phyloP scores from a whole-genome alignment of 805 yeast genomes.

The Candida gorgasii region DNA sequence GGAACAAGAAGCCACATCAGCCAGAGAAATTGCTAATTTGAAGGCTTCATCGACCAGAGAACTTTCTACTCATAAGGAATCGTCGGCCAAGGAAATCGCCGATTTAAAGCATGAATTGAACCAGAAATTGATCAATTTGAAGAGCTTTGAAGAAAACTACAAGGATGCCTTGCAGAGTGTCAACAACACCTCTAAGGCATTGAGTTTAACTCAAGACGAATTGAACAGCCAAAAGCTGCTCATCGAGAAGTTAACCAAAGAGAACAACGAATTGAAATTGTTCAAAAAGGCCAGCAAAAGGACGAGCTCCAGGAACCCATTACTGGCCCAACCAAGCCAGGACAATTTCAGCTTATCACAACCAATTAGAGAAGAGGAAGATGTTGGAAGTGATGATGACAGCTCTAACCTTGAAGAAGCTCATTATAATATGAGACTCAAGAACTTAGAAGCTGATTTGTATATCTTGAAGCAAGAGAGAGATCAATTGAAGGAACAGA shows the following conservation, averaged over 20 bases:
- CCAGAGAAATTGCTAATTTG: constrained; percentile 29
- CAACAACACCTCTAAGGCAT: constrained; percentile 72
- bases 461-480: constrained; percentile 81
- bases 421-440: constrained; percentile 72
- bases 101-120: constrained; percentile 32
- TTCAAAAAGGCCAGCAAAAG: constrained; percentile 46
- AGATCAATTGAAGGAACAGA: constrained; percentile 69
- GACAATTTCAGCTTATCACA: constrained; percentile 20
- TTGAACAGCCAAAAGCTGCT: constrained; percentile 57
- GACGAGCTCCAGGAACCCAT: constrained; percentile 27
- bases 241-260: constrained; percentile 57
- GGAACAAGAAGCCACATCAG: constrained; percentile 39
- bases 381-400: constrained; percentile 19
- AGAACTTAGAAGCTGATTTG: constrained; percentile 82
- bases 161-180: constrained; percentile 70
- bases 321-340: constrained; percentile 23
- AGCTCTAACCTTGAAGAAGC: constrained; percentile 40
- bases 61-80: constrained; percentile 17
- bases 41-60: constrained; percentile 3
- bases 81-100: constrained; percentile 35
- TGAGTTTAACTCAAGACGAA: constrained; percentile 73
- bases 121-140: constrained; percentile 29
- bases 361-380: constrained; percentile 21
- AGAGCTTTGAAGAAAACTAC: constrained; percentile 61
- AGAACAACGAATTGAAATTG: constrained; percentile 68